Base-by-base conservation (phyloP, 2,329 filamentous ascomycete genomes). In the Myrmaecium sp. region DNA sequence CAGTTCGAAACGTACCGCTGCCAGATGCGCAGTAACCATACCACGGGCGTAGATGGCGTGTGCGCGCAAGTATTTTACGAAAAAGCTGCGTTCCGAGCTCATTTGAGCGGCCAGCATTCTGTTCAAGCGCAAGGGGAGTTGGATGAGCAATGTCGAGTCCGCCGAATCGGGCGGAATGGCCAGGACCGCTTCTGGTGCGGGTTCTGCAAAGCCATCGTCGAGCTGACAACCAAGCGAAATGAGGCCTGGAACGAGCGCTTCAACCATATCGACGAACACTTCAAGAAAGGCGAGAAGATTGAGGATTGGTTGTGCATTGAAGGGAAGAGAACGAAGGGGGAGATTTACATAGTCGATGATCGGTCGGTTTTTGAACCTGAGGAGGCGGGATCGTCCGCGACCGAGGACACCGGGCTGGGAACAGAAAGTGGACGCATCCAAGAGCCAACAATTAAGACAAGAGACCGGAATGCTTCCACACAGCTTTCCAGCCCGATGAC, bases 181-280 rank as follows among this genome's bases (percentile, higher is more conserved):
- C 69, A 75, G 36, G 52, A 55, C 2, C 58, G 64, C 5, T 93
- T 82, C 50, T 93, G 83, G 83, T 93, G 84, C 42, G 83, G 83
- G 0, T 92, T 93, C 46, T 93, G 82, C 46, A 42, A 53, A 10
- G 40, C 51, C 11, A 58, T 71, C 12, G 53, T 81, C 3, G 25
- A 55, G n/a, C 56, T 72, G 16, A 43, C 53, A 17, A 53, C 56
- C 13, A 52, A 53, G 17, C 60, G 64, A 4, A 45, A 59, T 2
- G 64, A 64, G 14, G 68, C 69, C 1, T 68, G 66, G 64, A 65
- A 66, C 5, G 62, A 68, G 35, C 51, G 71, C 3, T 70, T 69
- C 35, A 57, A 84, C 37, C 82, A 93, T 42, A 84, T 92, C 35
- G 80, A 83, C 31, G 48, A 66, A 10, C 77, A 82, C 41, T 72